Percentiles rank a stretch among this genome's conserved stretches.
phyloP scores from a whole-genome alignment of 495 filamentous ascomycete genomes.

The Penicillium parvum region DNA sequence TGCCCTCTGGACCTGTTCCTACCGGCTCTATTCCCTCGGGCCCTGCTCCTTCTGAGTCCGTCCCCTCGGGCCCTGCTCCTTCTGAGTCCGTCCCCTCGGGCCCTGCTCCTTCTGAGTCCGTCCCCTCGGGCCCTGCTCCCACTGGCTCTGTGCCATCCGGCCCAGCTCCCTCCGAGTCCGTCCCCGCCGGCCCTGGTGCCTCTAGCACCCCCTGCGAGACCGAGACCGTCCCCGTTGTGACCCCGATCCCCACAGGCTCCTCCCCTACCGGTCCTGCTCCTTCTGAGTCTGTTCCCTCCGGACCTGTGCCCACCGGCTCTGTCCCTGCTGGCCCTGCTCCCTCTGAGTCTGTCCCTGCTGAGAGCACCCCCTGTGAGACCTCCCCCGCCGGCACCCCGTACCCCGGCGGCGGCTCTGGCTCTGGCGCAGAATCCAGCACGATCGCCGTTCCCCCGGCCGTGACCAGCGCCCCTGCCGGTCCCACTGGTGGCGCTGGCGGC shows the following conservation, averaged over 20 bases:
- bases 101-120: neutral
- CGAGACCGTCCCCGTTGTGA: slow-evolving; percentile 10
- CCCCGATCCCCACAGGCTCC: slow-evolving; percentile 6
- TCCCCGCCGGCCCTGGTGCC: slow-evolving; percentile 2
- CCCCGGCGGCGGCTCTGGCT: neutral
- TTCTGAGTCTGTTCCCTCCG: slow-evolving; percentile 6
- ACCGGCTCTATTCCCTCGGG: too few species aligned
- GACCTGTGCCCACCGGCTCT: slow-evolving; percentile 9
- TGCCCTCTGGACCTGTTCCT: slow-evolving; percentile 1
- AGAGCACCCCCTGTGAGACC: neutral
- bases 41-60: slow-evolving; percentile 10
- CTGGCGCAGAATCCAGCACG: neutral
- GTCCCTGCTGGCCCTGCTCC: neutral
- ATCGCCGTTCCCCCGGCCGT: neutral
- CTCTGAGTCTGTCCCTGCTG: neutral
- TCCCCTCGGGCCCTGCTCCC: slow-evolving; percentile 9
- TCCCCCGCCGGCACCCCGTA: neutral
- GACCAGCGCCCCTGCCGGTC: slow-evolving; percentile 5
- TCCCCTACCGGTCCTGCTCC: slow-evolving; percentile 7
- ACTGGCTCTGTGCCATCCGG: slow-evolving; percentile 10
- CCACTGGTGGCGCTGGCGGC: slow-evolving; percentile 3
- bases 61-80: neutral
- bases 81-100: neutral
- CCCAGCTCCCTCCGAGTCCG: slow-evolving; percentile 4
- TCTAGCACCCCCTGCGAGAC: slow-evolving; percentile 19